A percentile compares a stretch with the other conserved stretches of the same genome.
These are phyloP conservation scores for Trichoderma breve DNA, from an alignment of 2,329 filamentous ascomycete species.

Conservation along the genomic window DNA sequence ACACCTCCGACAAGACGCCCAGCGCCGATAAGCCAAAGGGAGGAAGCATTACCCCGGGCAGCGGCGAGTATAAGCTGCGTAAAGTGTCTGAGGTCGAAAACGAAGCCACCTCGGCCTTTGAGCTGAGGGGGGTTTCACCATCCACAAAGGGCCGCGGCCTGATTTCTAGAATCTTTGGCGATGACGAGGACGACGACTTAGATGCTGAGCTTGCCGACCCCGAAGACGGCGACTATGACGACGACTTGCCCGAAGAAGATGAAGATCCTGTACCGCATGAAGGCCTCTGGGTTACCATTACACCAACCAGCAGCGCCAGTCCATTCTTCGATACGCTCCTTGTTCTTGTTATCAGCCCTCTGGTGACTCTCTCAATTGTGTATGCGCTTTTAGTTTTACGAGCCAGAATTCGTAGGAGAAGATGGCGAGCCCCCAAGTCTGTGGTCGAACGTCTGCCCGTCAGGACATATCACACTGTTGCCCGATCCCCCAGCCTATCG, in stretches of 20 bases:
- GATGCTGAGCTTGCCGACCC: slow-evolving; percentile 28
- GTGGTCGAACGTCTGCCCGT: slow-evolving; percentile 94
- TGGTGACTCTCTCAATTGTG: slow-evolving; percentile 89
- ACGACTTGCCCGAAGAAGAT: slow-evolving; percentile 23
- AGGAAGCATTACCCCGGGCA: slow-evolving; percentile 68
- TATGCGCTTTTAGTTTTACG: slow-evolving; percentile 85
- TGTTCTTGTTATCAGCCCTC: slow-evolving; percentile 91
- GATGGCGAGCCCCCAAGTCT: slow-evolving; percentile 97
- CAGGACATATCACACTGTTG: slow-evolving; percentile 87
- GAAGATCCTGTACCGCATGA: slow-evolving; percentile 45
- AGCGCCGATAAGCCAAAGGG: slow-evolving; percentile 48
- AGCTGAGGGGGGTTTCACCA: not conserved
- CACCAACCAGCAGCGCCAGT: slow-evolving; percentile 82
- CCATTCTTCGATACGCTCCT: slow-evolving; percentile 95
- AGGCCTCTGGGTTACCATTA: slow-evolving; percentile 94
- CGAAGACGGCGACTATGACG: slow-evolving; percentile 25
- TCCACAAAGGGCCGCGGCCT: slow-evolving; percentile 40
- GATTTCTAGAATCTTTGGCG: slow-evolving; percentile 51
- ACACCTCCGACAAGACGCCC: slow-evolving; percentile 7
- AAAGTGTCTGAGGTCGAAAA: slow-evolving; percentile 11
- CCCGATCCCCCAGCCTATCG: slow-evolving; percentile 54
- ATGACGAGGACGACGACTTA: slow-evolving; percentile 33
- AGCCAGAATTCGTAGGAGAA: slow-evolving; percentile 80
- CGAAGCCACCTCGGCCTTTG: not conserved
- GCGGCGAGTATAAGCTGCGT: slow-evolving; percentile 60